phyloP scores from a whole-genome alignment of 257 asterid genomes.

The Scutellaria barbata region DNA sequence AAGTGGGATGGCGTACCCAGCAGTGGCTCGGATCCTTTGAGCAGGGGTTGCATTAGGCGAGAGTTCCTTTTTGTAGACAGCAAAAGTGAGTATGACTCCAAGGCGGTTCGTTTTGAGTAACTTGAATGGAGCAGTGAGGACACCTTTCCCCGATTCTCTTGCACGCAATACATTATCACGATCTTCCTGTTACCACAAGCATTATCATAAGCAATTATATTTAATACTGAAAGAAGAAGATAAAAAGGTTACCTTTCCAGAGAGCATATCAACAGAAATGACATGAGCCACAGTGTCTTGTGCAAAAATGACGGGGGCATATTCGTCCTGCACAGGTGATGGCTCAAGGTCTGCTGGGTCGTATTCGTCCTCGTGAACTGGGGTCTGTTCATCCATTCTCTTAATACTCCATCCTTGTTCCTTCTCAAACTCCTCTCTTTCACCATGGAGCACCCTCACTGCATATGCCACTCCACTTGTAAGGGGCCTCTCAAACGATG shows the following conservation, averaged over 20 bases:
- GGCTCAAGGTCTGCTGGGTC: constrained; percentile 69
- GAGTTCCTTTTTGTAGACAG: constrained; percentile 80
- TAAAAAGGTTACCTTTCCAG: constrained; percentile 76
- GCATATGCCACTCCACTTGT: constrained; percentile 99
- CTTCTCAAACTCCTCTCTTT: constrained; percentile 79
- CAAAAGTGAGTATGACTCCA: constrained; percentile 96
- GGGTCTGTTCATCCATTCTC: constrained; percentile 88
- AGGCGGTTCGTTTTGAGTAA: constrained; percentile 89
- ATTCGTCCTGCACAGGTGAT: constrained; percentile 89
- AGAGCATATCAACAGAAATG: constrained; percentile 90
- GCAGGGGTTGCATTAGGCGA: constrained; percentile 68
- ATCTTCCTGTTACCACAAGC: constrained; percentile 76
- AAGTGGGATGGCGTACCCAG: constrained; percentile 64
- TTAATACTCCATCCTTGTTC: constrained; percentile 91
- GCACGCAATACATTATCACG: constrained; percentile 95
- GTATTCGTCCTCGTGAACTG: constrained; percentile 91
- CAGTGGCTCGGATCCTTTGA: constrained; percentile 79
- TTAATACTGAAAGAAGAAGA: too few relatives aligned
- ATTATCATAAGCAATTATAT: background rate
- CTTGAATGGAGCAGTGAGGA: constrained; percentile 95
- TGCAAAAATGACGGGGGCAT: constrained; percentile 97
- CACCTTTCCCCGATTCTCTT: constrained; percentile 95
- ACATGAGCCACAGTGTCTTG: constrained; percentile 97
- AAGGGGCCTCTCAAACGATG: constrained; percentile 97
- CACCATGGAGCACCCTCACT: constrained; percentile 82